Percentiles rank a stretch among this genome's conserved stretches.
These are phyloP conservation scores for Pichia nakasei DNA, from an alignment of 805 yeast genomes.

Conservation along the genomic window DNA sequence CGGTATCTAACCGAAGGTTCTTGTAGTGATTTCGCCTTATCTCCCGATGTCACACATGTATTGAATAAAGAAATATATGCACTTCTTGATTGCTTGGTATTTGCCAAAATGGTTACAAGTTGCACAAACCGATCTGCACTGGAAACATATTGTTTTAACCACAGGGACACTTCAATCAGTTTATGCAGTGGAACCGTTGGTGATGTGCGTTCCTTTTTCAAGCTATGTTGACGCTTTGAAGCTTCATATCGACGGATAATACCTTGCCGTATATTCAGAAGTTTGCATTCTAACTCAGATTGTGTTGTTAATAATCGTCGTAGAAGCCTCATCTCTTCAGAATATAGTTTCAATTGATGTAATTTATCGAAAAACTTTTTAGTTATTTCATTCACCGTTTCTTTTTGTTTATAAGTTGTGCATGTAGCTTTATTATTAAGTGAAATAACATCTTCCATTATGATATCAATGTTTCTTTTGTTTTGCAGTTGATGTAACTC, in stretches of 20 bases:
- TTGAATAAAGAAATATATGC: not conserved
- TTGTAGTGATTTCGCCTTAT: not conserved
- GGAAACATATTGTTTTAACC: slow-evolving; percentile 6
- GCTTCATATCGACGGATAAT: slow-evolving; percentile 3
- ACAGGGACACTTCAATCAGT: slow-evolving; percentile 2
- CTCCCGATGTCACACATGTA: not conserved
- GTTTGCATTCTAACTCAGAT: not conserved
- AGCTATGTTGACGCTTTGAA: not conserved
- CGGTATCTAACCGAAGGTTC: not conserved
- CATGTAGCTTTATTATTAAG: not conserved
- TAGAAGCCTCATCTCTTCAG: slow-evolving; percentile 7
- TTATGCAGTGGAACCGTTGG: not conserved
- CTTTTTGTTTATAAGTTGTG: not conserved
- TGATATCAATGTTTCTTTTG: not conserved
- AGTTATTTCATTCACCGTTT: not conserved
- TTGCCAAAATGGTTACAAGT: not conserved
- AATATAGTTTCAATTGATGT: slow-evolving; percentile 5
- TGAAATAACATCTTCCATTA: not conserved
- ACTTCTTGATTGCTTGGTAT: not conserved
- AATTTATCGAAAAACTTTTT: not conserved
- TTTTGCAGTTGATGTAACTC: not conserved
- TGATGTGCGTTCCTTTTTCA: not conserved
- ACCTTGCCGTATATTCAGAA: slow-evolving; percentile 1
- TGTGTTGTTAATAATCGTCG: slow-evolving; percentile 6
- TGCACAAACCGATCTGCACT: not conserved